Base-by-base conservation (phyloP, 345 rosid species). In the Hypericum androsaemum region DNA sequence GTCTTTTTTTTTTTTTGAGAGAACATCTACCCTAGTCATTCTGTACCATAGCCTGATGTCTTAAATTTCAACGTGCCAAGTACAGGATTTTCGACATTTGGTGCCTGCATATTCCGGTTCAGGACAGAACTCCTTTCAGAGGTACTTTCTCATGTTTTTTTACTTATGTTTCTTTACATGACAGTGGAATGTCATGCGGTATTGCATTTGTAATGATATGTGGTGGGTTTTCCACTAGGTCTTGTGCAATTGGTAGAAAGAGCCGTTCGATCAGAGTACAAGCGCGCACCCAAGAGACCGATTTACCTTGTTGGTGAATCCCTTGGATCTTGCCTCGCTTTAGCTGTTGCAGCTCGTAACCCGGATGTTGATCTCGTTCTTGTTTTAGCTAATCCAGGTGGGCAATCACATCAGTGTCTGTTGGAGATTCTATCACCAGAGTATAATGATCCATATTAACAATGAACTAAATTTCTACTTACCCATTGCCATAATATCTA, bases 221-320 rank as follows among this genome's bases (percentile, higher is more conserved):
- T n/a, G n/a, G n/a, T n/a, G n/a, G n/a, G n/a, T n/a, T n/a, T n/a
- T n/a, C 60, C 41, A 51, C 57, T 69, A 88, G 97, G 75, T 47
- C 78, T 88, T 8, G 82, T 80, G 55, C 69, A 56, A 59, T 51
- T 84, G 69, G 73, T 80, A 43, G 86, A 82, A 68, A 56, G 44
- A 44, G 71, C 75, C 16, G 76, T 79, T 37, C 69, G 52, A 65
- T 61, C 77, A 41, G 79, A 79, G 62, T 60, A 37, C 52, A 8
- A 44, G 16, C 41, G 43, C 14, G 70, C 66, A 11, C 86, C 82
- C 10, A 65, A 61, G 10, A 64, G 78, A 62, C 96, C 97, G 40
- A 80, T 88, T 40, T 84, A 82, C 73, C 73, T 88, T 52, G 78
- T 80, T 52, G 97, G 95, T 41, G 95, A 88, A 60, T 82, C 90